phyloP scores from a whole-genome alignment of 306 rosid genomes.

The Pterocarpus santalinus region DNA sequence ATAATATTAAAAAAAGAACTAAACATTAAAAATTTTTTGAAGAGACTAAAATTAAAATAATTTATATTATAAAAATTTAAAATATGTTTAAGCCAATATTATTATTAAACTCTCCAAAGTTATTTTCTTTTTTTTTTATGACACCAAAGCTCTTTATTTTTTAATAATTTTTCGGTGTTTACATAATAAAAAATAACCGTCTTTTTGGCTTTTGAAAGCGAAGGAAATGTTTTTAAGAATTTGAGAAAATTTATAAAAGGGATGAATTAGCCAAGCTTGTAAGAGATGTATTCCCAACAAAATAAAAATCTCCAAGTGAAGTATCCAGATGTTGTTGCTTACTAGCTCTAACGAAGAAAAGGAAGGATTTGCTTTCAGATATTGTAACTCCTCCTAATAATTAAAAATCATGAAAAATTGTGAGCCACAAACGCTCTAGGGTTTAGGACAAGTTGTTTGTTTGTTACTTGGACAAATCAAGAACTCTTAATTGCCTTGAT shows the following conservation, averaged over 20 bases:
- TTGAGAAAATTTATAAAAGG: background rate
- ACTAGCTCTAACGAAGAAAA: constrained; percentile 3
- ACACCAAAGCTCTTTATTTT: background rate
- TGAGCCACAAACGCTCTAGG: constrained; percentile 48
- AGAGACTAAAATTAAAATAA: too few relatives aligned
- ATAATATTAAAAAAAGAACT: too few relatives aligned
- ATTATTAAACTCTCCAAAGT: too few relatives aligned
- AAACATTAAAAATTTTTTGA: too few relatives aligned
- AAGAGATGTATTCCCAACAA: background rate
- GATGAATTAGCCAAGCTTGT: background rate
- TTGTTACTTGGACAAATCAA: constrained; percentile 39
- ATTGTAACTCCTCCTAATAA: background rate
- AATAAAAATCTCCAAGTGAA: constrained; percentile 25
- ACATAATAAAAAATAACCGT: background rate
- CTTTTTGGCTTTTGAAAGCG: background rate
- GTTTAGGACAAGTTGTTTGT: constrained; percentile 41
- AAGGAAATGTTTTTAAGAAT: background rate
- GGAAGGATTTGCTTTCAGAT: constrained; percentile 11
- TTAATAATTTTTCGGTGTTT: background rate
- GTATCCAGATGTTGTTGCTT: constrained; percentile 34
- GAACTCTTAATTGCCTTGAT: background rate
- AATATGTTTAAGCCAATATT: too few relatives aligned
- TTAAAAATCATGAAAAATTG: constrained; percentile 15
- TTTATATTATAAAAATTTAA: too few relatives aligned
- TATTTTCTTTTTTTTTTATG: too few relatives aligned